Evolutionary conservation across 2,329 filamentous ascomycete species (phyloP), one percentile per base, ranked within the genome.

Genomic region (Aspergillus novoparasiticus): DNA sequence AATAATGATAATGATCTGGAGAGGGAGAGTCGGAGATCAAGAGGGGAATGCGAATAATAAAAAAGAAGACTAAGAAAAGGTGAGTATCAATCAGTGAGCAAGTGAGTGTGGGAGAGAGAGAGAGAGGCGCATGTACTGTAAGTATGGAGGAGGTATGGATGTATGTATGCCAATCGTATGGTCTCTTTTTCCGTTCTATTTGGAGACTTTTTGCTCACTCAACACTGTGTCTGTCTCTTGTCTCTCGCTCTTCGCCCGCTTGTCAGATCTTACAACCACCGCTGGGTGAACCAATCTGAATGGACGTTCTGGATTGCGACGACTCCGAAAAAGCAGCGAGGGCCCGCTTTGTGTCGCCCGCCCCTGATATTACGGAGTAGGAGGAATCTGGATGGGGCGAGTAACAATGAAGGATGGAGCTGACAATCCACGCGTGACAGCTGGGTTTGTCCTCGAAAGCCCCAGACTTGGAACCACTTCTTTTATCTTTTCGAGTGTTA

Each of bases 211-310:
- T 2, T 6, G 1, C 43, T 46, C 43, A 9, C 43, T 21, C 43
- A 9, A 12, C n/a, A 3, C n/a, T 46, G n/a, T 46, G 10, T 46
- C 11, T 48, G 2, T 16, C 10, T 53, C 43, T 59, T 48, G 2
- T 16, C 10, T 53, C 43, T 59, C 50, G 41, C 19, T 23, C 11
- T 39, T 39, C n/a, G 21, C 34, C 43, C n/a, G 9, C 21, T 34
- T 53, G 26, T 54, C 30, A 36, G 64, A 64, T 63, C 63, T 46
- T 55, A 63, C 64, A 62, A 66, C 66, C 64, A 68, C 64, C 66
- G 66, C 68, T 64, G 64, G 66, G 58, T 61, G 61, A 48, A 23
- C 51, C 51, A 36, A 48, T 63, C 51, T 59, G 64, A 65, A 36
- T 36, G 34, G 34, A 36, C 34, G 34, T 16, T 36, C 34, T 36